Evolutionary conservation across 257 asterid species (phyloP).

Genomic region (Solanum chilense): DNA sequence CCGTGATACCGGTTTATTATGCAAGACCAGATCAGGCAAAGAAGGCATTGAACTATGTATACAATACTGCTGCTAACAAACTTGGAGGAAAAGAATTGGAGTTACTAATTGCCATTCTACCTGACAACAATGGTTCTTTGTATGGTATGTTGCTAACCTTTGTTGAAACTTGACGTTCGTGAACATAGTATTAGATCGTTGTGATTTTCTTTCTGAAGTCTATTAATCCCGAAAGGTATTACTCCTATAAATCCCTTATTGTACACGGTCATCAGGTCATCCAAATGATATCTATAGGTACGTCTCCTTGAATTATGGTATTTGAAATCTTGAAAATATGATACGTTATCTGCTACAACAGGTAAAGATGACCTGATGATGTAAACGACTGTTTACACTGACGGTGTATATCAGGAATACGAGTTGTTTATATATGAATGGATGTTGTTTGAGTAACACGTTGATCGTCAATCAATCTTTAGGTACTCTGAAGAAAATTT

Average conservation of each 20-base stretch:
- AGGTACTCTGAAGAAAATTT: slow-evolving; percentile 92
- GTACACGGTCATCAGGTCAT: neutral
- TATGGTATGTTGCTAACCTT: slow-evolving; percentile 40
- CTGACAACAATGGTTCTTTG: slow-evolving; percentile 87
- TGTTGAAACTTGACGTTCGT: neutral
- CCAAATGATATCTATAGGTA: neutral
- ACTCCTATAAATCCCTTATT: neutral
- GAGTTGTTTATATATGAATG: neutral
- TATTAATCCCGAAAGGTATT: neutral
- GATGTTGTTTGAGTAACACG: neutral
- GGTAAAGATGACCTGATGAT: neutral
- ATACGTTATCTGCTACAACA: neutral
- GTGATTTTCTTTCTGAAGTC: neutral
- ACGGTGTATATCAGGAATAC: neutral
- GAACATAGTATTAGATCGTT: neutral
- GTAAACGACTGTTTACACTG: neutral
- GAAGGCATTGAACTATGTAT: slow-evolving; percentile 82
- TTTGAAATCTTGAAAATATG: neutral
- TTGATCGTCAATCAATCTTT: neutral
- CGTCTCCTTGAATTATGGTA: neutral
- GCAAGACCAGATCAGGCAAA: slow-evolving; percentile 96
- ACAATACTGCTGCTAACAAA: slow-evolving; percentile 62
- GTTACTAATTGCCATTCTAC: slow-evolving; percentile 79
- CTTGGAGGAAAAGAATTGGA: slow-evolving; percentile 90
- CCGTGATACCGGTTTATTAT: slow-evolving; percentile 65